phyloP scores from a whole-genome alignment of 1,284 basidiomycete genomes.

The Leccinum pachyderme region DNA sequence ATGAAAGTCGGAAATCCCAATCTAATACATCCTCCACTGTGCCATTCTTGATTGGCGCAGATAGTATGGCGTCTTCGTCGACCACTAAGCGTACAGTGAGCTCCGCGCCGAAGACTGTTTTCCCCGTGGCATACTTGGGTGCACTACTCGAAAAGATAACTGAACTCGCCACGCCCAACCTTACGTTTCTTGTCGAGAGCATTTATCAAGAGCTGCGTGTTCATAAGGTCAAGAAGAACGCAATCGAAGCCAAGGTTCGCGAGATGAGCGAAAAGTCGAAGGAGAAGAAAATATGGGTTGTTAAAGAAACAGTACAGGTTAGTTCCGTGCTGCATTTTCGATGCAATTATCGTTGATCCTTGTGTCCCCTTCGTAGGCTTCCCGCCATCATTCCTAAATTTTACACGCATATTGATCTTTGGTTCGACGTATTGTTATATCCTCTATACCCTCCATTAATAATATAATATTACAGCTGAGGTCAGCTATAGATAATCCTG shows the following conservation, averaged over 20 bases:
- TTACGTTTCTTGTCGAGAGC: slow-evolving; percentile 67
- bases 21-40: slow-evolving; percentile 37
- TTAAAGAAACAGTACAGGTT: slow-evolving; percentile 47
- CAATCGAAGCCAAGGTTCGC: slow-evolving; percentile 74
- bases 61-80: slow-evolving; percentile 9
- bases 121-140: slow-evolving; percentile 64
- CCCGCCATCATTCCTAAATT: slow-evolving; percentile 9
- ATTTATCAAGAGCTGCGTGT: slow-evolving; percentile 65
- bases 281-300: slow-evolving; percentile 66
- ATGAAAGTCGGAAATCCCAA: slow-evolving; percentile 32
- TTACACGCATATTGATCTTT: slow-evolving; percentile 3
- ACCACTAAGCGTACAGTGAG: slow-evolving; percentile 38
- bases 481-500: neutral
- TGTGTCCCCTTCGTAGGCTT: slow-evolving; percentile 11
- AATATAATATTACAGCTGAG: slow-evolving; percentile 1
- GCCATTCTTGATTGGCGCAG: slow-evolving; percentile 39
- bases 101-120: slow-evolving; percentile 51
- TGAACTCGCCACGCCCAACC: slow-evolving; percentile 52
- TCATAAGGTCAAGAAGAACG: slow-evolving; percentile 75
- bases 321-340: slow-evolving; percentile 9
- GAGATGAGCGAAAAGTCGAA: slow-evolving; percentile 73
- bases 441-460: slow-evolving; percentile 6
- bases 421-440: slow-evolving; percentile 11
- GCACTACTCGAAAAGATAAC: slow-evolving; percentile 58
- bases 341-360: neutral